Conservation (phyloP, 2,329 filamentous ascomycete genomes). For the Colletotrichum euphorbiae region DNA sequence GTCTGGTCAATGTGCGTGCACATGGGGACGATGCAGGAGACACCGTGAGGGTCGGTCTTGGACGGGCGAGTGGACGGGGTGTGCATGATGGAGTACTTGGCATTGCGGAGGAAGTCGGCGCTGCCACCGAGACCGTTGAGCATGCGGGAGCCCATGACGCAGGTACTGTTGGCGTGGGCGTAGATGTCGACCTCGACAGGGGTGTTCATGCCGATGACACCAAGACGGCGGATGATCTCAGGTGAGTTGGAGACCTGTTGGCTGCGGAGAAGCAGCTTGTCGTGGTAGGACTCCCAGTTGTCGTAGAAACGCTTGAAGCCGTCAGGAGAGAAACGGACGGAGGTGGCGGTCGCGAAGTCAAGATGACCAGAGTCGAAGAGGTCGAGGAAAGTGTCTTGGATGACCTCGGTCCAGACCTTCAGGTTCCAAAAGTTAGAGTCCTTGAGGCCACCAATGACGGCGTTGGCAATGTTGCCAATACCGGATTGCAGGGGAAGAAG, state of each 20-base stretch:
- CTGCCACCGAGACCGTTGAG: slow-evolving; percentile 86
- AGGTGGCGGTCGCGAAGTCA: slow-evolving; percentile 90
- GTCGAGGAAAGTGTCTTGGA: slow-evolving; percentile 93
- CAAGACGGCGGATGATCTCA: slow-evolving; percentile 88
- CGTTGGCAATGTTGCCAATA: slow-evolving; percentile 94
- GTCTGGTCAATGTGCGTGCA: slow-evolving; percentile 93
- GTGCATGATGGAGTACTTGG: slow-evolving; percentile 95
- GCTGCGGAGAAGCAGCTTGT: slow-evolving; percentile 87
- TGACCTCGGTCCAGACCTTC: slow-evolving; percentile 93
- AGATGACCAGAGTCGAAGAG: slow-evolving; percentile 90
- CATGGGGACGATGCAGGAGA: slow-evolving; percentile 93
- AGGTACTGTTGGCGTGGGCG: slow-evolving; percentile 91
- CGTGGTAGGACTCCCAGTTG: slow-evolving; percentile 82
- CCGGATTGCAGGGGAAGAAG: slow-evolving; percentile 87
- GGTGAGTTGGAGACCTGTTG: slow-evolving; percentile 91
- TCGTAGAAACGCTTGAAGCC: slow-evolving; percentile 93
- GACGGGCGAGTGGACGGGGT: slow-evolving; percentile 83
- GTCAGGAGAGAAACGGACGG: slow-evolving; percentile 89
- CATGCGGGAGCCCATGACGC: slow-evolving; percentile 90
- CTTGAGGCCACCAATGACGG: slow-evolving; percentile 85
- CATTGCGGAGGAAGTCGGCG: slow-evolving; percentile 81
- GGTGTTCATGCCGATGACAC: slow-evolving; percentile 95
- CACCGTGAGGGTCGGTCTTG: slow-evolving; percentile 84
- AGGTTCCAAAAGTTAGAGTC: slow-evolving; percentile 87
- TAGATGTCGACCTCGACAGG: slow-evolving; percentile 96